Evolutionary conservation across 441 rosid species (phyloP), one percentile per base, ranked within the genome.

Genomic region (Croton laevigatus): DNA sequence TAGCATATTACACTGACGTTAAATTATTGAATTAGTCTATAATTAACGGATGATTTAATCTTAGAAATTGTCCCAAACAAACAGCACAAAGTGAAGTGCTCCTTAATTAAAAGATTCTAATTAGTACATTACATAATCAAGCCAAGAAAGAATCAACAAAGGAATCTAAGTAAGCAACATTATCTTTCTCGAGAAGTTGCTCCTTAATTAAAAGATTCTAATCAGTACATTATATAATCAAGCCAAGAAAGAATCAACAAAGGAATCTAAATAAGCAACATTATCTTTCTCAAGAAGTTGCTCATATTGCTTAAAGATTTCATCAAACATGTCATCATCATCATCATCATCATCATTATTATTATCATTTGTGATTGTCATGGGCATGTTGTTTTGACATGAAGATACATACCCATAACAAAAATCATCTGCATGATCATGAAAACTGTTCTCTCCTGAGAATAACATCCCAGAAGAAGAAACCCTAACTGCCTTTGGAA

Each of bases 401-500:
- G 70, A 17, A 63, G 67, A 19, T 19, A 23, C 42, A 61, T 20
- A 3, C 11, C 38, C 77, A 14, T 57, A 13, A 13, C 8, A 38
- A 45, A 14, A 45, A 61, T 14, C 40, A 8, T 53, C 17, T 22
- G 61, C 38, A 6, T 60, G 32, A 27, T 19, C 10, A 51, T 32
- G 11, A 23, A 32, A 37, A 44, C 19, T 14, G 5, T 38, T 53
- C 27, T 22, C 66, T 38, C 17, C 45, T 1, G 69, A 40, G 2
- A 45, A 23, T 5, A 70, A 62, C 19, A 23, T 44, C 22, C 32
- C 44, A 40, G 44, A 0, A 1, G 75, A 48, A 6, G 79, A 73
- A 22, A 77, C 80, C 79, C 79, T 75, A 6, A 6, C 62, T 45
- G 83, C 84, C 65, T 77, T 81, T 3, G 84, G 87, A 4, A 72